Base-by-base conservation (phyloP, 352 stramenopile genomes). In the Globisporangium parvum region DNA sequence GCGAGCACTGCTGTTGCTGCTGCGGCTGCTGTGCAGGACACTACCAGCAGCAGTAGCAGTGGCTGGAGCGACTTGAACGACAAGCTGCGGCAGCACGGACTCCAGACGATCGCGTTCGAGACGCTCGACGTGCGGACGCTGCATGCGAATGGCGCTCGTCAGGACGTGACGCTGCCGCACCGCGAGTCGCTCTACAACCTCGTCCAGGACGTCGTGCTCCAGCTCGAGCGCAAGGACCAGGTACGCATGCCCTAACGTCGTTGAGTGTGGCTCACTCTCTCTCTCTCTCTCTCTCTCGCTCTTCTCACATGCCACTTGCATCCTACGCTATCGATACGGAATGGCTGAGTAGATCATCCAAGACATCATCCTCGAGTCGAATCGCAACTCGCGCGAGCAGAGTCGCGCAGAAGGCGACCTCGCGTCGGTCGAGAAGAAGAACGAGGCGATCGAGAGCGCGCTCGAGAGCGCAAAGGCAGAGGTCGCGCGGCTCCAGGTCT, bases 331-430 rank as follows among this genome's bases (percentile, higher is more conserved):
- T n/a, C n/a, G n/a, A n/a, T n/a, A n/a, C n/a, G n/a, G n/a, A n/a
- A n/a, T n/a, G n/a, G n/a, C n/a, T n/a, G 51, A 2, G 35, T 41
- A 93, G 80, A 80, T 76, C 23, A 91, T 93, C 47, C 75, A 93
- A 67, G 75, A 91, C 40, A 59, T 93, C 37, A 70, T 91, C 37
- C 63, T 93, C 24, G 61, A 85, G 15, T 87, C 80, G 5, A 86
- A 87, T 31, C 69, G 71, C 17, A 84, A 67, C 35, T 82, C 77
- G 20, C 73, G 76, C 56, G 70, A 73, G 6, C 77, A 74, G 47
- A 80, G 49, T 50, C 73, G 73, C 55, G 58, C 56, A 26, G 78
- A 93, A 24, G 58, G 60, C 0, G 65, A 78, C 39, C 52, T 87
- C 11, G 59, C 65, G 39, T 73, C 63, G 12, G 59, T 69, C 18